A percentile compares a stretch with the other conserved stretches of the same genome.
Evolutionary conservation across 2,329 filamentous ascomycete species (phyloP).

Genomic region (Mycosphaerella sp.): DNA sequence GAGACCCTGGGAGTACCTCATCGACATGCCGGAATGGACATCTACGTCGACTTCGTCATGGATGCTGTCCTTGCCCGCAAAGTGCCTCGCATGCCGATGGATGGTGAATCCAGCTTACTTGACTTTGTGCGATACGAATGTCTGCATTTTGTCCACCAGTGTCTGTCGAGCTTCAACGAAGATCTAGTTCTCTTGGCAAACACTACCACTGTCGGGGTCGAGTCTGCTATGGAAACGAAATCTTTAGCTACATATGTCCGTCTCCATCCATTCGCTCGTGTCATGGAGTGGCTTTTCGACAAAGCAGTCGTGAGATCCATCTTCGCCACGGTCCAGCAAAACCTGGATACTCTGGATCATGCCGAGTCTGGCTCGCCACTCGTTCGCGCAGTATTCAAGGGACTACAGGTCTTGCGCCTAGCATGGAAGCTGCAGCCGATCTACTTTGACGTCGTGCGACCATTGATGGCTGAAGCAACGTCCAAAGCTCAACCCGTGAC

Average conservation of each 20-base stretch:
- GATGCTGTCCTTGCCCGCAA: slow-evolving; percentile 54
- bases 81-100: slow-evolving; percentile 54
- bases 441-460: slow-evolving; percentile 81
- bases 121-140: slow-evolving; percentile 67
- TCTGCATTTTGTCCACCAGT: slow-evolving; percentile 73
- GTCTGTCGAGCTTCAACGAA: slow-evolving; percentile 85
- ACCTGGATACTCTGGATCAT: slow-evolving; percentile 63
- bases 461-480: slow-evolving; percentile 62
- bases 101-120: slow-evolving; percentile 55
- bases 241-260: slow-evolving; percentile 74
- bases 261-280: slow-evolving; percentile 84
- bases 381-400: slow-evolving; percentile 68
- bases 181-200: slow-evolving; percentile 81
- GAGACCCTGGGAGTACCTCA: slow-evolving; percentile 73
- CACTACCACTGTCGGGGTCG: slow-evolving; percentile 66
- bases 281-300: slow-evolving; percentile 99
- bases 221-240: slow-evolving; percentile 65
- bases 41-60: slow-evolving; percentile 86
- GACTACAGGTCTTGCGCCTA: slow-evolving; percentile 76
- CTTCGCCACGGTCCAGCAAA: slow-evolving; percentile 72
- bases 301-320: slow-evolving; percentile 75
- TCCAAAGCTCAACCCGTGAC: slow-evolving; percentile 57
- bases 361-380: slow-evolving; percentile 72
- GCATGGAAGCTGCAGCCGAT: slow-evolving; percentile 84
- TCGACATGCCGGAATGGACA: slow-evolving; percentile 78